These are phyloP conservation scores for Leishmania tropica DNA, from an alignment of 208 protist genomes.

Conservation along the genomic window DNA sequence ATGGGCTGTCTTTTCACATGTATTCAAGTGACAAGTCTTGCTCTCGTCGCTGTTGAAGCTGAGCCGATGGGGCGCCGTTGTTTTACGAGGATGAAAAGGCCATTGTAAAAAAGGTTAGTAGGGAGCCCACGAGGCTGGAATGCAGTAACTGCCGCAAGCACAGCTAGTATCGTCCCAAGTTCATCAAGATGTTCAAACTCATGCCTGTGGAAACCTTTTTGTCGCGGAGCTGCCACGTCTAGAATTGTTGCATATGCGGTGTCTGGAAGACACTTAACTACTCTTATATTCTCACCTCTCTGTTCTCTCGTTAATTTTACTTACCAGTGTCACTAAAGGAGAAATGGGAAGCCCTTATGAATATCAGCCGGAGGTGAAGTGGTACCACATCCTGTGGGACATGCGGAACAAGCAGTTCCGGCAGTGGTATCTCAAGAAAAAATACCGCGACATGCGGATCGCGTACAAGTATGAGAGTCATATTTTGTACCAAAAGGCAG, in stretches of 20 bases:
- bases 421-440: conserved; percentile 47
- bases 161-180: neutral
- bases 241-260: neutral
- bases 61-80: neutral
- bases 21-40: neutral
- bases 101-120: neutral
- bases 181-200: neutral
- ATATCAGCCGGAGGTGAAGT: conserved; percentile 58
- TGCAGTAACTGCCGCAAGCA: neutral
- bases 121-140: neutral
- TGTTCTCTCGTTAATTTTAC: neutral
- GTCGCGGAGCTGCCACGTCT: neutral
- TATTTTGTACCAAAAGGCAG: conserved; percentile 47
- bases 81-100: neutral
- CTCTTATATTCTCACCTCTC: conserved; percentile 1
- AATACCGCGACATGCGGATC: conserved; percentile 52
- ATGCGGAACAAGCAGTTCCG: conserved; percentile 72
- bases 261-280: neutral
- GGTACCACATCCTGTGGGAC: conserved; percentile 76
- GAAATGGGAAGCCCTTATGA: conserved; percentile 63
- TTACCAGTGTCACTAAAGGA: neutral
- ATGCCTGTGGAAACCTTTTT: neutral
- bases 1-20: neutral
- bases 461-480: conserved; percentile 81
- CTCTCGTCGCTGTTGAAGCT: neutral